phyloP scores from a whole-genome alignment of 495 filamentous ascomycete genomes.

The Penicillium egyptiacum region DNA sequence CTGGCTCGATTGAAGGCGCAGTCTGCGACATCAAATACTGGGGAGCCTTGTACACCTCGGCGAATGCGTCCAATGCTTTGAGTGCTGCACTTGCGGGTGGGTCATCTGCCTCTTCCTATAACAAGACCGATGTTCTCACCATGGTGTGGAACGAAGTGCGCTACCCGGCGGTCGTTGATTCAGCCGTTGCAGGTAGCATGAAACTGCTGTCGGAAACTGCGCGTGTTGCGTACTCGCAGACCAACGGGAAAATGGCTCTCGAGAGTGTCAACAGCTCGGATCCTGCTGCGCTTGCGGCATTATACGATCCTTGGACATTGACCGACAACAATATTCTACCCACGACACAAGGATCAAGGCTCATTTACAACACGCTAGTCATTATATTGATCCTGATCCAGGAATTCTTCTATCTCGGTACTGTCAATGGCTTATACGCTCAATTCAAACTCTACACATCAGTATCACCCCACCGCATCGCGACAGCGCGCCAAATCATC shows the following conservation, averaged over 20 bases:
- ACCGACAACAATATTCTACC: constrained; percentile 42
- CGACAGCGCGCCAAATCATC: constrained; percentile 40
- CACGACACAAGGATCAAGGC: constrained; percentile 48
- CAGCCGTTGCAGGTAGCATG: constrained; percentile 28
- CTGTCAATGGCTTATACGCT: constrained; percentile 41
- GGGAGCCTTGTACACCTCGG: constrained; percentile 43
- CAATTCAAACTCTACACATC: constrained; percentile 45
- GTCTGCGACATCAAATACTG: constrained; percentile 50
- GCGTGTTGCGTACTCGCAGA: constrained; percentile 32
- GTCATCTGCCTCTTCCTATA: constrained; percentile 34
- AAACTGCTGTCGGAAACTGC: constrained; percentile 36
- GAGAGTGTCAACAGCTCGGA: constrained; percentile 30
- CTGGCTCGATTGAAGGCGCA: constrained; percentile 23
- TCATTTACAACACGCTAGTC: constrained; percentile 53
- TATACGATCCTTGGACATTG: constrained; percentile 45
- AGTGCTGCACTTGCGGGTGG: constrained; percentile 36
- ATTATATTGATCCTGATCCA: constrained; percentile 52
- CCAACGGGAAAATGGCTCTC: constrained; percentile 32
- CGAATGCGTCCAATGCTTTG: constrained; percentile 40
- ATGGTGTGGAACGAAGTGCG: constrained; percentile 55
- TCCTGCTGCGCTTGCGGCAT: constrained; percentile 33
- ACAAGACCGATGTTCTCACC: constrained; percentile 38
- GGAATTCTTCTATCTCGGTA: constrained; percentile 55
- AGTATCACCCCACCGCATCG: constrained; percentile 40
- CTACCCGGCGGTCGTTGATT: constrained; percentile 47